phyloP scores from a whole-genome alignment of 768 basidiomycete genomes.

The Suillus brevipes region DNA sequence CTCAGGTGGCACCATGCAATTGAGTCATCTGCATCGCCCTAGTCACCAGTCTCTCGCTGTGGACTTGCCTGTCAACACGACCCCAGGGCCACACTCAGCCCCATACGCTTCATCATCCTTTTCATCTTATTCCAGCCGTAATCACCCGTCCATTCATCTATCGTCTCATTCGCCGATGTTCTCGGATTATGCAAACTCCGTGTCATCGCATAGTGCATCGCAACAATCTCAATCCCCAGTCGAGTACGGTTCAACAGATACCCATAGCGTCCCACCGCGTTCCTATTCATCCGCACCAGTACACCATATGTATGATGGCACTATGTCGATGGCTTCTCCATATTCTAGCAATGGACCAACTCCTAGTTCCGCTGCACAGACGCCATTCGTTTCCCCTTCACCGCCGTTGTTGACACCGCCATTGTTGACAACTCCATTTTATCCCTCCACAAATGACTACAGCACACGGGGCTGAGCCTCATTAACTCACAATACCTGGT shows the following conservation, averaged over 20 bases:
- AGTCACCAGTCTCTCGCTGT: conserved; percentile 11
- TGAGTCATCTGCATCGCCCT: conserved; percentile 17
- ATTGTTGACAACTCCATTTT: conserved; percentile 35
- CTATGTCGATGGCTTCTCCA: conserved; percentile 12
- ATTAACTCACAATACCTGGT: conserved; percentile 16
- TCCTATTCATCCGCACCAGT: conserved; percentile 23
- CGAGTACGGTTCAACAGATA: conserved; percentile 13
- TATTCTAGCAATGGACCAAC: conserved; percentile 16
- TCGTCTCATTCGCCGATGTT: conserved; percentile 18
- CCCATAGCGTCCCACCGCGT: conserved; percentile 15
- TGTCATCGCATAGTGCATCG: conserved; percentile 14
- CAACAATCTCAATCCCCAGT: conserved; percentile 14
- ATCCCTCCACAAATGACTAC: conserved; percentile 21
- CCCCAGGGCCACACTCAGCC: conserved; percentile 13
- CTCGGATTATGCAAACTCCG: conserved; percentile 16
- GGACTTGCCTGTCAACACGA: conserved; percentile 13
- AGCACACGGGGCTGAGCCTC: conserved; percentile 11
- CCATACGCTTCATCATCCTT: conserved; percentile 14
- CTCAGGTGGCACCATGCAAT: conserved; percentile 18
- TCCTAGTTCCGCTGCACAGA: conserved; percentile 9
- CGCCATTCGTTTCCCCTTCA: conserved; percentile 21
- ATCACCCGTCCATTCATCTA: conserved; percentile 5
- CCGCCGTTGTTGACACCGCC: conserved; percentile 30
- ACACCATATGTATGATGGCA: conserved; percentile 16
- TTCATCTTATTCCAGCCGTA: conserved; percentile 16